A percentile compares a stretch with the other conserved stretches of the same genome.
These are phyloP conservation scores for Claviceps sp. DNA, from an alignment of 2,329 filamentous ascomycete species.

Conservation along the genomic window DNA sequence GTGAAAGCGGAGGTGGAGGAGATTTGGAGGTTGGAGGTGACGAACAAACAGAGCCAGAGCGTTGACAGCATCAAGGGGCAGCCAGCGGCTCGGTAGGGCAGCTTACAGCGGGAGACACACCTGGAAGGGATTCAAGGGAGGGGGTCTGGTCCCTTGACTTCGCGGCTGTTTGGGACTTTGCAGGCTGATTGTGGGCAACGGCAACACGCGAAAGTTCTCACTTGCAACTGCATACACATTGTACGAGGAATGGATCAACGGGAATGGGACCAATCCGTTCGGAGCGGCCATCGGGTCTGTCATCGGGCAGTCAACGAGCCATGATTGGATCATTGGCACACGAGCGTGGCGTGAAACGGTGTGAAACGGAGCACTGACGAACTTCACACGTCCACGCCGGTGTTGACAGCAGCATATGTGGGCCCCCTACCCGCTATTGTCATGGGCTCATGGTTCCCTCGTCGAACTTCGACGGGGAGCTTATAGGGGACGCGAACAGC, in stretches of 20 bases:
- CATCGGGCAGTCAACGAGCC: neutral
- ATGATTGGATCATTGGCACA: neutral
- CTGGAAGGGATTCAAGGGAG: too few species aligned
- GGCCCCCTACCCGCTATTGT: too few species aligned
- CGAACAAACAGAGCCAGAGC: neutral
- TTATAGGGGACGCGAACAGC: neutral
- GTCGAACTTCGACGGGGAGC: neutral
- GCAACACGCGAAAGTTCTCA: too few species aligned
- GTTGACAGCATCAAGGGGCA: too few species aligned
- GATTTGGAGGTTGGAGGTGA: neutral
- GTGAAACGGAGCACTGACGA: neutral
- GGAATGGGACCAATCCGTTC: neutral
- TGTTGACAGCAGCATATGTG: neutral
- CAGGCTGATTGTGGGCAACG: too few species aligned
- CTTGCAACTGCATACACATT: too few species aligned
- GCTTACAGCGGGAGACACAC: neutral
- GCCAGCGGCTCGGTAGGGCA: neutral
- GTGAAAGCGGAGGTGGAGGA: neutral
- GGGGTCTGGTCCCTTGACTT: too few species aligned
- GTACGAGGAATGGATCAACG: too few species aligned
- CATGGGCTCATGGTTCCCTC: too few species aligned
- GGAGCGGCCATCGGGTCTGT: neutral
- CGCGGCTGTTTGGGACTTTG: too few species aligned
- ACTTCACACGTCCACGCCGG: neutral
- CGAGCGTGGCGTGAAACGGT: neutral